Percentiles rank a stretch among this genome's conserved stretches.
These are phyloP conservation scores for Colletotrichum aenigma DNA, from an alignment of 2,329 filamentous ascomycete genomes.

Conservation along the genomic window DNA sequence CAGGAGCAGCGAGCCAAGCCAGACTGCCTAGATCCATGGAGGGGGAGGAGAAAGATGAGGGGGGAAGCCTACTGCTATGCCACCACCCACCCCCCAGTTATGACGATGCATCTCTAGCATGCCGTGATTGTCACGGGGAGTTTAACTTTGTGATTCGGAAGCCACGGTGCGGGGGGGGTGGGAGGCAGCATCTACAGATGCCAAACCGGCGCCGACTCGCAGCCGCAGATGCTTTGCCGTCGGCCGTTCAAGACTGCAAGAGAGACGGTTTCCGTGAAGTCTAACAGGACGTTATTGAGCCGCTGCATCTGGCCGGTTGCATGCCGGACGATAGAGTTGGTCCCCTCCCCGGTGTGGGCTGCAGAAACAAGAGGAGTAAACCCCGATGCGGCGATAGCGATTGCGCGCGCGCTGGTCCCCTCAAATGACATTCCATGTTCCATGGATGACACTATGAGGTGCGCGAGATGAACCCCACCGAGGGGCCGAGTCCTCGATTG, in stretches of 20 bases:
- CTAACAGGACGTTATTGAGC: neutral
- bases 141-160: neutral
- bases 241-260: neutral
- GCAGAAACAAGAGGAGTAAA: neutral
- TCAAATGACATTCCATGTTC: neutral
- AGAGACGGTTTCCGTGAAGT: neutral
- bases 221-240: neutral
- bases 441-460: neutral
- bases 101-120: neutral
- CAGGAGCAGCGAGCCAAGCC: neutral
- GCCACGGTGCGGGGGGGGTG: neutral
- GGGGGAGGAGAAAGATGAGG: neutral
- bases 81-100: neutral
- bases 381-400: neutral
- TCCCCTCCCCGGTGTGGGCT: neutral
- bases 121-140: neutral
- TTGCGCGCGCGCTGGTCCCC: neutral
- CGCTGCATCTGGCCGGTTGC: neutral
- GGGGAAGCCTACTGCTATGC: neutral
- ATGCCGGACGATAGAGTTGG: neutral
- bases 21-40: neutral
- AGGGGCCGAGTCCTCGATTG: neutral
- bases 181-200: neutral
- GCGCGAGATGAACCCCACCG: constrained; percentile 12
- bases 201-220: neutral